Conservation (phyloP, 2,329 filamentous ascomycete species). For the Penicillium sp. region DNA sequence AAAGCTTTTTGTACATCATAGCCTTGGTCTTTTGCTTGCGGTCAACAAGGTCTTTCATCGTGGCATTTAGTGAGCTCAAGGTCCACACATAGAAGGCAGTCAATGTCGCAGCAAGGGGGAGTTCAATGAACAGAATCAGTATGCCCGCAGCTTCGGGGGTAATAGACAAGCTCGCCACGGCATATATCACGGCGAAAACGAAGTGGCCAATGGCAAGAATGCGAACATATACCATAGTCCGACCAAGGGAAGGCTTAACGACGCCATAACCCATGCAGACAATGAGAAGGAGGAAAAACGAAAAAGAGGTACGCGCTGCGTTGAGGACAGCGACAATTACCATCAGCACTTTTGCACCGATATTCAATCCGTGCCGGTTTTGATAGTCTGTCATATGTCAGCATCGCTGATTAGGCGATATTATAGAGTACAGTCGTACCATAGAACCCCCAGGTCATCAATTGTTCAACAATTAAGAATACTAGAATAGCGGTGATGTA, state of each 20-base stretch:
- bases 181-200: conserved; percentile 91
- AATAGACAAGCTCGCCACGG: conserved; percentile 84
- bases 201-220: conserved; percentile 92
- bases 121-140: conserved; percentile 87
- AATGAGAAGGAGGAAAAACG: conserved; percentile 95
- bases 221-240: conserved; percentile 92
- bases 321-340: conserved; percentile 92
- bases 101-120: conserved; percentile 87
- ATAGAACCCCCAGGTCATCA: conserved; percentile 99
- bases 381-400: conserved; percentile 73
- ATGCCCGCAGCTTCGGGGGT: conserved; percentile 89
- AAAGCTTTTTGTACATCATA: conserved; percentile 95
- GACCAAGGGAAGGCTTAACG: conserved; percentile 88
- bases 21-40: conserved; percentile 94
- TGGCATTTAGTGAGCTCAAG: conserved; percentile 89
- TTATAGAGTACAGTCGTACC: conserved; percentile 54
- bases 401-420: conserved; percentile 19
- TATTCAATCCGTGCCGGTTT: conserved; percentile 84
- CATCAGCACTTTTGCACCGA: conserved; percentile 82
- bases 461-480: conserved; percentile 92
- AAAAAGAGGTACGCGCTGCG: conserved; percentile 94
- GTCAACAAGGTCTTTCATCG: conserved; percentile 93
- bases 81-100: conserved; percentile 99
- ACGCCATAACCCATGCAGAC: conserved; percentile 99
- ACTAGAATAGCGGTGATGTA: conserved; percentile 97